Evolutionary conservation across 2,329 filamentous ascomycete species (phyloP).

Genomic region (Neurospora crassa): DNA sequence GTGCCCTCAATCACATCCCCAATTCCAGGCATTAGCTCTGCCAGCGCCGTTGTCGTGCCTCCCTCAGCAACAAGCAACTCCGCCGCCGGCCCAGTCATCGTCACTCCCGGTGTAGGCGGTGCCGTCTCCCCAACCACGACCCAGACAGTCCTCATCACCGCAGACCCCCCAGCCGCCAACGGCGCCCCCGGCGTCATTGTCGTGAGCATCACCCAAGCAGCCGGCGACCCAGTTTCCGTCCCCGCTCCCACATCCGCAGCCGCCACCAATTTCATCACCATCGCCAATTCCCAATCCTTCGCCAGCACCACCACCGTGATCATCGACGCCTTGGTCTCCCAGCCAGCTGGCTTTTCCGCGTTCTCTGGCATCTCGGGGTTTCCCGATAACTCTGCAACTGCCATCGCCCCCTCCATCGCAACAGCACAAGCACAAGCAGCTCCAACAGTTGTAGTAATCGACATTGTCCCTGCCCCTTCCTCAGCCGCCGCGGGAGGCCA

Average conservation of each 20-base stretch:
- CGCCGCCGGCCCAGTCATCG: background rate
- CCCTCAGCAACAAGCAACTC: background rate
- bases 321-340: background rate
- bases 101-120: background rate
- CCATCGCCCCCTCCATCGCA: background rate
- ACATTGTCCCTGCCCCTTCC: background rate
- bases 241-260: background rate
- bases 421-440: background rate
- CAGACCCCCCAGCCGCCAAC: background rate
- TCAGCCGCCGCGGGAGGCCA: background rate
- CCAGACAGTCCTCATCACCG: background rate
- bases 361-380: background rate
- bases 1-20: background rate
- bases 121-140: background rate
- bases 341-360: background rate
- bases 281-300: background rate
- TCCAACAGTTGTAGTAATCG: background rate
- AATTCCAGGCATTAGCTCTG: background rate
- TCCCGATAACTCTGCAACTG: background rate
- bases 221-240: background rate
- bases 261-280: background rate
- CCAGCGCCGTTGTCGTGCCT: background rate
- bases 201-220: background rate
- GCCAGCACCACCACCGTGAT: background rate
- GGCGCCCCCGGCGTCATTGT: background rate